Evolutionary conservation across 768 basidiomycete species (phyloP), one percentile per base, ranked within the genome.

Genomic region (Hygrophorus pudorinus): DNA sequence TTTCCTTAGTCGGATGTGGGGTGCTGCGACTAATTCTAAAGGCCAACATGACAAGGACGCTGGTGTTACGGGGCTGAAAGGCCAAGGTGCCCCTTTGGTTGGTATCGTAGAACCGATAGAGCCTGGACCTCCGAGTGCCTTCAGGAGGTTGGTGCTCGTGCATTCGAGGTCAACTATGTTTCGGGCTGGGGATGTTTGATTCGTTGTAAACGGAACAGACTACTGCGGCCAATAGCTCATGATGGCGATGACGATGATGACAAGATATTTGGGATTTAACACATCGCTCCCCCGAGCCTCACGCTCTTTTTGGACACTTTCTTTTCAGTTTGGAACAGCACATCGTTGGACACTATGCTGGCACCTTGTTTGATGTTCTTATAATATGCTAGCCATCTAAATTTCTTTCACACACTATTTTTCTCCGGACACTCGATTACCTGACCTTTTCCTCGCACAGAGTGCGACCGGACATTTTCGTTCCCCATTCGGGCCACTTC

Each of bases 1-100:
- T 17, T 81, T 85, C 57, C 65, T 85, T 39, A 83, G 78, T 52
- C 71, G 83, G 21, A 82, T 85, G 79, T 84, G 82, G 78, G 83
- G 73, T 29, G 78, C 74, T 9, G 43, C 43, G 10, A 24, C 39
- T 12, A 44, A 44, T 20, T 78, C 79, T 40, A 73, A 65, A 45
- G 60, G 55, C 43, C 56, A 58, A 52, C 56, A 53, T 17, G 60
- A 61, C 37, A 55, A 56, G 50, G 55, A 54, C 29, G 47, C 46
- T 10, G 48, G n/a, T n/a, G n/a, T n/a, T n/a, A n/a, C 50, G n/a
- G 50, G 18, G 42, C 53, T 8, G 43, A 43, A 32, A 50, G 47
- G 13, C 55, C 17, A 53, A 49, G 13, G 42, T 44, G 20, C 48
- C 33, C 14, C 31, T 24, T 6, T 17, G 28, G 6, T 24, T 12